Percentiles rank a stretch among this genome's conserved stretches.
Evolutionary conservation across 768 basidiomycete genomes (phyloP).

Genomic region (Boletus edulis): DNA sequence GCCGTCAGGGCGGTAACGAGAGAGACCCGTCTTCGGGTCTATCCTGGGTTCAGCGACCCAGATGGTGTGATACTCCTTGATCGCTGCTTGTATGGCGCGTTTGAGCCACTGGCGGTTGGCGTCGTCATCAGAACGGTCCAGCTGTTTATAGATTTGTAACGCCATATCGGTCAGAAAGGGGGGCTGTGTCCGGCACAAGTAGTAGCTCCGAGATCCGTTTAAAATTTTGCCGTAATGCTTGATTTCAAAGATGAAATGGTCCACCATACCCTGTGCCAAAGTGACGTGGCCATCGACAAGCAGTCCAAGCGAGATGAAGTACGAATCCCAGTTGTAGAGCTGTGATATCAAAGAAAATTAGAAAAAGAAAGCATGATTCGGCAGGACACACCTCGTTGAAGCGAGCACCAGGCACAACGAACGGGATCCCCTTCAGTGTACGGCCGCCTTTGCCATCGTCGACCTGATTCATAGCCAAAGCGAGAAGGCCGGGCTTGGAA

Average conservation of each 20-base stretch:
- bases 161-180: conserved; percentile 99
- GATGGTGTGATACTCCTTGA: conserved; percentile 98
- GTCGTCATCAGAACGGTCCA: conserved; percentile 79
- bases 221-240: conserved; percentile 96
- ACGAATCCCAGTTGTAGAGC: conserved; percentile 96
- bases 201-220: conserved; percentile 94
- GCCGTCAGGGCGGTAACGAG: conserved; percentile 91
- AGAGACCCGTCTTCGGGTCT: conserved; percentile 91
- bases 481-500: conserved; percentile 89
- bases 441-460: conserved; percentile 76
- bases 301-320: conserved; percentile 91
- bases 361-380: not conserved
- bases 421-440: conserved; percentile 89
- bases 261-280: conserved; percentile 97
- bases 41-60: conserved; percentile 96
- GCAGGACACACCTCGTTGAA: conserved; percentile 79
- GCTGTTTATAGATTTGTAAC: conserved; percentile 94
- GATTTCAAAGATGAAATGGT: conserved; percentile 99
- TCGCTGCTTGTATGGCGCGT: conserved; percentile 93
- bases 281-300: conserved; percentile 92
- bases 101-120: conserved; percentile 88
- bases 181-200: conserved; percentile 93
- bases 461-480: conserved; percentile 92
- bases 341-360: conserved; percentile 29
- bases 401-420: conserved; percentile 93